Evolutionary conservation across 257 asterid species (phyloP).

Genomic region (Haberlea rhodopensis): DNA sequence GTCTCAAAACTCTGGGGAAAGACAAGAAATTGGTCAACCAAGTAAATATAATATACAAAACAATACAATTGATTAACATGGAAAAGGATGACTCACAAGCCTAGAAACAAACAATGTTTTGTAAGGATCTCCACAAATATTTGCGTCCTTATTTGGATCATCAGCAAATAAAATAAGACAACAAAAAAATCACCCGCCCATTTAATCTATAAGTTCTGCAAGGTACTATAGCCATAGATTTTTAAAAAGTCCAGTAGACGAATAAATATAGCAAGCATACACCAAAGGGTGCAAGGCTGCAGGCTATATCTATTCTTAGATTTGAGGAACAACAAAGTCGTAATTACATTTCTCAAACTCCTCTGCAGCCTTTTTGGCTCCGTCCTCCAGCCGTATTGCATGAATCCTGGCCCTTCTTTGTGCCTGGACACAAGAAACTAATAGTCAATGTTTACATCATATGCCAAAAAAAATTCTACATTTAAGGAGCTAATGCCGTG

Average conservation of each 20-base stretch:
- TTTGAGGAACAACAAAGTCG: not conserved
- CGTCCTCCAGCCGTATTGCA: slow-evolving; percentile 77
- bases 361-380: slow-evolving; percentile 90
- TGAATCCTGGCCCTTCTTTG: slow-evolving; percentile 90
- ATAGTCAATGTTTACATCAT: too few species aligned
- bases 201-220: slow-evolving; percentile 15
- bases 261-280: too few species aligned
- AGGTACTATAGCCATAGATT: slow-evolving; percentile 15
- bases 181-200: too few species aligned
- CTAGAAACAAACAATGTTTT: slow-evolving; percentile 91
- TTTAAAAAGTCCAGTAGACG: too few species aligned
- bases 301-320: not conserved
- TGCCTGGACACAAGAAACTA: slow-evolving; percentile 38
- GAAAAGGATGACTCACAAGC: slow-evolving; percentile 62
- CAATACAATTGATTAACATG: slow-evolving; percentile 11
- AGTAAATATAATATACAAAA: too few species aligned
- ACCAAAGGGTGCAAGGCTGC: slow-evolving; percentile 6
- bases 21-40: too few species aligned
- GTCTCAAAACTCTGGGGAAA: slow-evolving; percentile 81
- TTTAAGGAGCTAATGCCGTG: too few species aligned
- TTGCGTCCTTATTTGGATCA: slow-evolving; percentile 81
- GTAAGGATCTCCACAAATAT: slow-evolving; percentile 90
- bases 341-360: slow-evolving; percentile 77
- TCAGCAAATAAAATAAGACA: slow-evolving; percentile 54
- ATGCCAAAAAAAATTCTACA: too few species aligned